Conservation (phyloP, 306 rosid species). For the Cyclanthera cordifolia region DNA sequence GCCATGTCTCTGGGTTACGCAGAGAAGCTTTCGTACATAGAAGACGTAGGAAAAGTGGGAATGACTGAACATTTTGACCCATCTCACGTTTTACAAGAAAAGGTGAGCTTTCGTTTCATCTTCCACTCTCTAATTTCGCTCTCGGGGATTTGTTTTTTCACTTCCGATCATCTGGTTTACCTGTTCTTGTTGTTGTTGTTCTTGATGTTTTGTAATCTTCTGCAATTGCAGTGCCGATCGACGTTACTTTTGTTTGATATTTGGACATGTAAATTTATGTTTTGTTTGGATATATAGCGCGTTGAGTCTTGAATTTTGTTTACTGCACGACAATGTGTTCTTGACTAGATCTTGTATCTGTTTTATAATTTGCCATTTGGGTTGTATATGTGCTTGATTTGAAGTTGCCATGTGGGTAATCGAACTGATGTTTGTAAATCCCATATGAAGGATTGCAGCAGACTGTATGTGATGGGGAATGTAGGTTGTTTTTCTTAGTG, state of each 20-base stretch:
- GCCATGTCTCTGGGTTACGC: constrained; percentile 93
- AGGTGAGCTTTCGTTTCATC: constrained; percentile 26
- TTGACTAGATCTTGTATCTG: not conserved
- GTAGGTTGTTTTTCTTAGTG: not conserved
- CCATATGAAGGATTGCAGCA: not conserved
- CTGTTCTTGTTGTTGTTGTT: constrained; percentile 16
- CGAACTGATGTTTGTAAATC: constrained; percentile 3
- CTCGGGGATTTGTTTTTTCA: constrained; percentile 13
- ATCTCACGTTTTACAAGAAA: constrained; percentile 59
- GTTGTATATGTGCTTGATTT: not conserved
- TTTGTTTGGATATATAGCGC: constrained; percentile 10
- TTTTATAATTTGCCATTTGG: not conserved
- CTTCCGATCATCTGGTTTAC: constrained; percentile 11
- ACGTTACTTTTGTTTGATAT: not conserved
- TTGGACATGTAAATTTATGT: constrained; percentile 9
- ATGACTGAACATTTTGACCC: constrained; percentile 80
- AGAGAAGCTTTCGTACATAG: constrained; percentile 90
- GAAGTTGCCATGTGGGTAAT: constrained; percentile 1
- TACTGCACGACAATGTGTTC: not conserved
- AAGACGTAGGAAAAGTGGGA: constrained; percentile 94
- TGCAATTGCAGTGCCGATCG: constrained; percentile 12
- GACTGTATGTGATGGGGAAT: not conserved
- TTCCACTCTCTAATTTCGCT: not conserved
- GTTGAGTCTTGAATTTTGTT: not conserved
- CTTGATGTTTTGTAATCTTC: constrained; percentile 24